phyloP scores from a whole-genome alignment of 2,329 filamentous ascomycete species.

The Aspergillus cejpii region DNA sequence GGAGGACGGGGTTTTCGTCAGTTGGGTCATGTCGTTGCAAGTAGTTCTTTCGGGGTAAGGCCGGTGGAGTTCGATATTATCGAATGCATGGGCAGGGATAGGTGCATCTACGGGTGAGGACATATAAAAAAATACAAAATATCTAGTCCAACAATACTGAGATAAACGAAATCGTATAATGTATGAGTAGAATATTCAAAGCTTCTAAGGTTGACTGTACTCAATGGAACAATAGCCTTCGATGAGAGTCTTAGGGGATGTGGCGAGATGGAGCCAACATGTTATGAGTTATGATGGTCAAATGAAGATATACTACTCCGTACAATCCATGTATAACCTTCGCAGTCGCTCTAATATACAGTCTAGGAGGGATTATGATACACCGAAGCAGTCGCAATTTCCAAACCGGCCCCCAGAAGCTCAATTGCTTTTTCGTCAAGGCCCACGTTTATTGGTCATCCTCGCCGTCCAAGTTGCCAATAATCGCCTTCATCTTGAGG shows the following conservation, averaged over 20 bases:
- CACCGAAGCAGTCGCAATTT: slow-evolving; percentile 1
- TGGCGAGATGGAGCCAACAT: background rate
- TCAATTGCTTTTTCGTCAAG: background rate
- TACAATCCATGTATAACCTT: background rate
- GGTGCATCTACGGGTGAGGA: background rate
- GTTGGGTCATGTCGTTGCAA: no score
- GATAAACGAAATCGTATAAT: slow-evolving; percentile 3
- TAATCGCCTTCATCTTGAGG: slow-evolving; percentile 34
- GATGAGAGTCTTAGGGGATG: no score
- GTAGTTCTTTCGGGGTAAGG: background rate
- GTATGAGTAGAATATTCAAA: slow-evolving; percentile 3
- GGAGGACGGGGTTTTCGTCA: no score
- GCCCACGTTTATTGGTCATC: slow-evolving; percentile 14
- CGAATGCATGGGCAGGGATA: background rate
- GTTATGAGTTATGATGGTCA: background rate
- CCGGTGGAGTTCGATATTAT: no score
- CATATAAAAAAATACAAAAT: background rate
- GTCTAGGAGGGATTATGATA: background rate
- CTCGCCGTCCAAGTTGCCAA: slow-evolving; percentile 37
- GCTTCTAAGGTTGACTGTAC: no score
- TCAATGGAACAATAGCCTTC: no score
- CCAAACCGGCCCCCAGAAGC: no score
- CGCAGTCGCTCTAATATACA: background rate
- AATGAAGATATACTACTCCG: no score
- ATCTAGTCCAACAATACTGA: background rate